Base-by-base conservation (phyloP, 1,139 yeast species). In the Saccharomycopsis hybrid region DNA sequence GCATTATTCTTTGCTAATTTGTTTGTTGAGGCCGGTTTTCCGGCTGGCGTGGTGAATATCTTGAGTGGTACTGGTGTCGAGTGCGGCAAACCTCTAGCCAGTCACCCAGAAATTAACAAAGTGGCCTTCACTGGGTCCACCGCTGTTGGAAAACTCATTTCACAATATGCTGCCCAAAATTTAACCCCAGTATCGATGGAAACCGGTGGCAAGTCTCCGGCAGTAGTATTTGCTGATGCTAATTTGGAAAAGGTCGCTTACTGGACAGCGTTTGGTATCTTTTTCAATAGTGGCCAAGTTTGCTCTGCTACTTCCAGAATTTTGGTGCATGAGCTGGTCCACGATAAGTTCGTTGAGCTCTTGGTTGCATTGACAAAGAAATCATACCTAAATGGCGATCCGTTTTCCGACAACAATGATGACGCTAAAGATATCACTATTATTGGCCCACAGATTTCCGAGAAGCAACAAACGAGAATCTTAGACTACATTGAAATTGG, bases 151-250 rank as follows among this genome's bases (percentile, higher is more conserved):
- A 71, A 73, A 55, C 57, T 74, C 35, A 70, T 83, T 55, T 86
- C 80, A 58, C 65, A 68, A 51, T 71, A 77, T 49, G 94, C 94
- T 29, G 74, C 88, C 25, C 63, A 73, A 8, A 70, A 76, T 56
- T 62, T 76, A 60, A 87, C 86, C 66, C 87, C 88, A 7, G 82
- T 85, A 36, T 80, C 94, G 13, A 69, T 90, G 60, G 97, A 89
- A 69, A 83, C 95, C 61, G 97, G 97, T 57, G 97, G 97, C 54
- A 89, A 89, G 64, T 82, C 92, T 24, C 89, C 89, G 58, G 77
- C 78, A 65, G 76, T 78, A 63, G 79, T 76, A 52, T 83, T 82
- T 70, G 82, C 68, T 46, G 96, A 77, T 64, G 85, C 88, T 28
- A 90, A 89, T 62, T 66, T 88, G 45, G 85, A 81, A 0, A 81